These are phyloP conservation scores for Fusarium sp. DNA, from an alignment of 2,329 filamentous ascomycete species.

Conservation along the genomic window DNA sequence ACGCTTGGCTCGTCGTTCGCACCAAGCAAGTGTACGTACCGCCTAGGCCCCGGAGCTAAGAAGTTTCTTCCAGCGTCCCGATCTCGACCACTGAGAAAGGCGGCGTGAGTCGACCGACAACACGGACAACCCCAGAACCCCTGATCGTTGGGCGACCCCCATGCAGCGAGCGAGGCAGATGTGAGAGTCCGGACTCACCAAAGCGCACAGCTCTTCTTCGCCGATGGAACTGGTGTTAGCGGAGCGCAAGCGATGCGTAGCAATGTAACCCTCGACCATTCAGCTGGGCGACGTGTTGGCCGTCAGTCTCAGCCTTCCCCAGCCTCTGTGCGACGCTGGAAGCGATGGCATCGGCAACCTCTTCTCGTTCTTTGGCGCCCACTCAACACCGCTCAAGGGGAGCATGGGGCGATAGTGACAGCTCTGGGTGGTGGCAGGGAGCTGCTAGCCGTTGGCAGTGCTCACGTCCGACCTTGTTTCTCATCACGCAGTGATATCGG, in stretches of 20 bases:
- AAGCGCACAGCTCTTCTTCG: constrained; percentile 11
- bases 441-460: constrained; percentile 23
- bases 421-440: constrained; percentile 17
- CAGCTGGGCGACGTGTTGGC: constrained; percentile 16
- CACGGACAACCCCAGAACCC: constrained; percentile 13
- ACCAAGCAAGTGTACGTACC: constrained; percentile 17
- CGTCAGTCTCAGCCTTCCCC: constrained; percentile 16
- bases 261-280: constrained; percentile 28
- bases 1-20: constrained; percentile 16
- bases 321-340: constrained; percentile 7
- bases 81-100: constrained; percentile 17
- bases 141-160: constrained; percentile 13
- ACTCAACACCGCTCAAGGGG: neutral
- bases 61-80: constrained; percentile 14
- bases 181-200: constrained; percentile 8
- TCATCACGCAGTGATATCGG: constrained; percentile 21
- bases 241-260: constrained; percentile 15
- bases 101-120: constrained; percentile 18
- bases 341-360: constrained; percentile 10
- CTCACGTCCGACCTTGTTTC: constrained; percentile 25
- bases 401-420: constrained; percentile 21
- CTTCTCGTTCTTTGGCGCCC: neutral
- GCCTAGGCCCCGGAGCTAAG: constrained; percentile 17
- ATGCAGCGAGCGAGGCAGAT: constrained; percentile 19
- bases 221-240: constrained; percentile 14